These are phyloP conservation scores for Lodderomyces orthopsilosis DNA, from an alignment of 1,139 yeast species.

Conservation along the genomic window DNA sequence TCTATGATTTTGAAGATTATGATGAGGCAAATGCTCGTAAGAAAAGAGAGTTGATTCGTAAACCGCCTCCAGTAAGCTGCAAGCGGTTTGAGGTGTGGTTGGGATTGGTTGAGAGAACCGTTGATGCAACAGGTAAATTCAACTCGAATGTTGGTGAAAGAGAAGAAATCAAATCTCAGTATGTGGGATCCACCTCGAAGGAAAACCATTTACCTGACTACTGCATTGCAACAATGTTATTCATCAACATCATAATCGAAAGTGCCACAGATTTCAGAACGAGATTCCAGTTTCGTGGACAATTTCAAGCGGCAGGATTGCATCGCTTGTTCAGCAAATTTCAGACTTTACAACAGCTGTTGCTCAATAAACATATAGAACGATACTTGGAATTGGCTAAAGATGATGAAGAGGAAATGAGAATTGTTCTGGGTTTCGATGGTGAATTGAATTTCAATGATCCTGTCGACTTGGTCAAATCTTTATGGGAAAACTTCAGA, in stretches of 20 bases:
- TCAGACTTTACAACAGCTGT: slow-evolving; percentile 59
- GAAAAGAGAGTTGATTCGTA: slow-evolving; percentile 32
- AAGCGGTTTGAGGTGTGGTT: slow-evolving; percentile 87
- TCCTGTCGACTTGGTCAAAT: slow-evolving; percentile 68
- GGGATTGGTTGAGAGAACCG: slow-evolving; percentile 62
- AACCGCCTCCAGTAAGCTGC: slow-evolving; percentile 38
- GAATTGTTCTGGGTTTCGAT: slow-evolving; percentile 58
- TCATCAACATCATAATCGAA: slow-evolving; percentile 69
- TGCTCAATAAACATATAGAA: slow-evolving; percentile 62
- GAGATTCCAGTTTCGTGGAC: slow-evolving; percentile 74
- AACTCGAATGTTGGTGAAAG: slow-evolving; percentile 93
- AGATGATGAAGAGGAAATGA: slow-evolving; percentile 66
- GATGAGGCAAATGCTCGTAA: slow-evolving; percentile 9
- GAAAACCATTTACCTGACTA: slow-evolving; percentile 80
- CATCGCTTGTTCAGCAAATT: slow-evolving; percentile 61
- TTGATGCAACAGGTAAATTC: slow-evolving; percentile 81
- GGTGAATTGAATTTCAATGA: slow-evolving; percentile 65
- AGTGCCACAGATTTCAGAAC: slow-evolving; percentile 64
- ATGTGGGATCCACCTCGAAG: slow-evolving; percentile 24
- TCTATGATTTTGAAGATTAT: slow-evolving; percentile 46
- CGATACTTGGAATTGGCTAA: slow-evolving; percentile 66
- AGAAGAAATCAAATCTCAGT: slow-evolving; percentile 67
- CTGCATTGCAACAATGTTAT: slow-evolving; percentile 71
- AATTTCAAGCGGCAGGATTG: slow-evolving; percentile 75
- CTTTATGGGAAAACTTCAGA: slow-evolving; percentile 68